Conservation (phyloP, 83 land plant species). For the Picea abies region DNA sequence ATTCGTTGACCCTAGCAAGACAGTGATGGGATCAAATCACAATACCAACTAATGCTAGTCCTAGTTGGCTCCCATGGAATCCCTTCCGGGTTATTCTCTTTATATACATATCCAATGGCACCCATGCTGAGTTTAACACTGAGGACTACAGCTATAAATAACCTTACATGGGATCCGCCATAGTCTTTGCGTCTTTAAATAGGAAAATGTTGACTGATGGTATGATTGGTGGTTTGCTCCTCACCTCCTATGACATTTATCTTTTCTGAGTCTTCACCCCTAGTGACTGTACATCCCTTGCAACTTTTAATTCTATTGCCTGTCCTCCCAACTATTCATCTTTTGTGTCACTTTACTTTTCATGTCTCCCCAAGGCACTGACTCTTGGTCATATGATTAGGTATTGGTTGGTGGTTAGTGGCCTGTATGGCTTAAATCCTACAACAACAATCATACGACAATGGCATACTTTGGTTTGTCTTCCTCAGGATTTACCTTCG, state of each 20-base stretch:
- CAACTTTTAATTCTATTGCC: not conserved
- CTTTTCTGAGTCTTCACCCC: not conserved
- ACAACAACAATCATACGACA: not conserved
- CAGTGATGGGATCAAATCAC: not conserved
- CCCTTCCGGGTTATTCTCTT: not conserved
- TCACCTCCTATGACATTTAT: not conserved
- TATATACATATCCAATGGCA: too few species aligned
- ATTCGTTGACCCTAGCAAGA: not conserved
- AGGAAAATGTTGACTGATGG: not conserved
- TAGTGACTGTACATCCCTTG: not conserved
- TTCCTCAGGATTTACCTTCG: not conserved
- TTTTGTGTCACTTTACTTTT: not conserved
- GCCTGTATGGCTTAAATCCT: not conserved
- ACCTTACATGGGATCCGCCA: not conserved
- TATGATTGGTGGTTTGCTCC: not conserved
- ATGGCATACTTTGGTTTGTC: not conserved
- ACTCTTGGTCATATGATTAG: not conserved
- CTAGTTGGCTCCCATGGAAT: not conserved
- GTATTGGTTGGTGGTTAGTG: not conserved
- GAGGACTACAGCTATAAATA: not conserved
- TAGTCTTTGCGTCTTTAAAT: not conserved
- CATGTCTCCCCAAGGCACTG: not conserved
- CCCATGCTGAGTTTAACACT: not conserved
- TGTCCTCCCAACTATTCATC: not conserved
- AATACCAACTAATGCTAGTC: not conserved